Evolutionary conservation across 441 rosid genomes (phyloP), one percentile per base, ranked within the genome.

Genomic region (Biscutella auriculata): DNA sequence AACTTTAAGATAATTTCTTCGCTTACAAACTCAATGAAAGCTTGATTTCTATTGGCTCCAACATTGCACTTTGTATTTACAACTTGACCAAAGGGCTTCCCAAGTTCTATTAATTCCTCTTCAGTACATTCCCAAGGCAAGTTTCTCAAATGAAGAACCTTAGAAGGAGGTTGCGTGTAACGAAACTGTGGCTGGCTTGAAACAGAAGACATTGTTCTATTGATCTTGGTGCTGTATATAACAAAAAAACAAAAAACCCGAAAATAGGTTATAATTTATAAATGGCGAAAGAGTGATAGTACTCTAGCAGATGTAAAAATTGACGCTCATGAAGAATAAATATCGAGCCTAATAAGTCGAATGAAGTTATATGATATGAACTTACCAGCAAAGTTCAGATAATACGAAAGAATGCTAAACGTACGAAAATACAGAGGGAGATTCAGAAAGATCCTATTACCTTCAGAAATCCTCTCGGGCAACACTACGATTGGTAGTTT

Each of bases 61-160:
- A 94, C 99, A 75, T 94, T 94, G 76, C 99, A 94, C 70, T 94
- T 94, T 4, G 99, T 94, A 67, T 90, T 90, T n/a, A 89, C 90
- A 61, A 89, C 99, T 48, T 79, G 73, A 32, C 99, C 99, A 73
- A 94, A 94, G 2, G 96, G 99, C 75, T 87, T 94, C 52, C 99
- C 99, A 23, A 94, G 88, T 62, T 94, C 96, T 51, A 94, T 68
- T 53, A 94, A 62, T 54, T 89, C 99, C 42, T 89, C 97, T 69
- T 94, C 99, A 10, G 95, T 80, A 73, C 99, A 94, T 60, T 89
- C 99, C 99, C 99, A 94, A 0, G 99, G 99, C 76, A 94, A 74
- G 75, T 94, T 94, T 72, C 99, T 79, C 77, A 94, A 60, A 77
- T 94, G 99, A 43, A 94, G 83, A 73, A 94, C 97, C 85, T 94